Evolutionary conservation across 139 green algal genomes (phyloP), one percentile per base, ranked within the genome.

Genomic region (Nannochloris sp.): DNA sequence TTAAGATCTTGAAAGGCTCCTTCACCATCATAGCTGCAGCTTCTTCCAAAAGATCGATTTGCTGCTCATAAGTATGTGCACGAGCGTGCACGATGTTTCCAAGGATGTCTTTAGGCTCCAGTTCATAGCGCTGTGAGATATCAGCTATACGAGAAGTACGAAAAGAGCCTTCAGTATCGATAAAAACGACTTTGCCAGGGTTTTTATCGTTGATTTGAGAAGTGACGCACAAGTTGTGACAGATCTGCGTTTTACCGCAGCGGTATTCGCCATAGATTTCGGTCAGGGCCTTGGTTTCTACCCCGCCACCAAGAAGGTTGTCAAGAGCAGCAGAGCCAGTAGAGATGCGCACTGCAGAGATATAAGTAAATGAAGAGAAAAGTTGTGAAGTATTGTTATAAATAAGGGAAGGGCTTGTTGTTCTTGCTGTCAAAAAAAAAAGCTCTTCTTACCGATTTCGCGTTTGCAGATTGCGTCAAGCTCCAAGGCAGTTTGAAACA

Each of bases 81-180:
- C 90, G 70, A 0, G 83, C 90, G 60, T 68, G 73, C 35, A 93
- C 48, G 8, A 95, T 80, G 70, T 97, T 97, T 48, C 89, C 71
- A 9, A 87, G 73, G 4, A 92, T 86, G 7, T 76, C 80, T 3
- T 93, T 83, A 4, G 68, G 55, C 31, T 96, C 87, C 56, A 97
- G 70, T 13, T 73, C 66, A 69, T 86, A 97, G 23, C 90, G 68
- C 48, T 87, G 73, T 4, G 93, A 91, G 67, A 98, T 96, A 31
- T 81, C 31, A 4, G 60, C 68, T 15, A 98, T 74, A 36, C 87
- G 70, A 68, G 96, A 82, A 2, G 89, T 85, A 2, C 91, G 65
- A 77, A 97, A 97, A 9, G 88, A 89, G 29, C 89, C 88, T 72
- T 98, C 92, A n/a, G 90, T 95, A 81, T 97, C 91, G 55, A 96